Evolutionary conservation across 805 yeast species (phyloP), one percentile per base, ranked within the genome.

Genomic region (Candida golubevii): DNA sequence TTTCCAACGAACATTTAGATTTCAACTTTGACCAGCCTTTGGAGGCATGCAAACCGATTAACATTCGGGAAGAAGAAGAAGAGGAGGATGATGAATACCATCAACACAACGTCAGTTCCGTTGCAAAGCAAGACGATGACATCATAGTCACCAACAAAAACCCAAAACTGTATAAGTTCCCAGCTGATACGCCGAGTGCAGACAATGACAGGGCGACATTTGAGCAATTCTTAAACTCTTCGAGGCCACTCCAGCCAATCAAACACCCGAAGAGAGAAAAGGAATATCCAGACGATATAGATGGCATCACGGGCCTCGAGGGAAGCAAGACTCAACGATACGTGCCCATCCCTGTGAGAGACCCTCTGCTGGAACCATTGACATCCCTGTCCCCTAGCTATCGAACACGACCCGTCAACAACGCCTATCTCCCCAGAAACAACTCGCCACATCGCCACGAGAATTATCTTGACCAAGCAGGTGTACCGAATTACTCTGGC

Each of bases 141-240:
- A 77, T 69, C 47, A 67, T 73, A 28, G 68, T 77, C 9, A 76
- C 81, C 5, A 74, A 68, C 30, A 59, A 65, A 42, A 63, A 61
- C 35, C 79, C 80, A 5, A 69, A 62, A n/a, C 60, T 71, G 3
- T 82, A 78, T 61, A 80, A 75, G 57, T 82, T 82, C 52, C 87
- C 86, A 1, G 67, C 73, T 5, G 63, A 70, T 1, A 70, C 75
- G 12, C 49, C 63, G 6, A 59, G 66, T 0, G 40, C 32, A 10
- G n/a, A 12, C n/a, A 27, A 32, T 27, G 37, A 39, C 9, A 32
- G 50, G 18, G 41, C 43, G n/a, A 33, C 39, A 14, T 33, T 44
- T 29, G 49, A 44, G 29, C 33, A 29, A 12, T 44, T 33, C 13
- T 26, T 48, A 13, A 15, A 30, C 15, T n/a, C 36, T 3, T 18